Evolutionary conservation across 202 grass and related monocot species (phyloP).

Genomic region (Bolboschoenoplectus hybrid): DNA sequence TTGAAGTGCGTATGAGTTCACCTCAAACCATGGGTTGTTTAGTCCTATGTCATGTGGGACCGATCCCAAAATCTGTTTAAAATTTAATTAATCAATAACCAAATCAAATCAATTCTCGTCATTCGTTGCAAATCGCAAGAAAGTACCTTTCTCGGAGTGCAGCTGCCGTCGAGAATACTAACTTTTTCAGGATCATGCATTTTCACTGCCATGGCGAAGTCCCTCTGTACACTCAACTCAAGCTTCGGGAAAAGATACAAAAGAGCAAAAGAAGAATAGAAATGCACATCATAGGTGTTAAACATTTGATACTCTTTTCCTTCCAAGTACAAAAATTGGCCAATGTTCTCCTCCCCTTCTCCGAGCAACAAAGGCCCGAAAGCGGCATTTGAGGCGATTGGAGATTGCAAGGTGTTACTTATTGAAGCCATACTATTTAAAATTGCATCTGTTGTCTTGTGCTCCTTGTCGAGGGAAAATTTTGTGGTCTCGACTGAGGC

Average conservation of each 20-base stretch:
- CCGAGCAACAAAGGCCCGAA: constrained; percentile 58
- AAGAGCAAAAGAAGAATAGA: constrained; percentile 83
- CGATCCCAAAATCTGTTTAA: constrained; percentile 46
- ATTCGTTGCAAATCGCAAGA: not conserved
- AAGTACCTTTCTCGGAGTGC: constrained; percentile 47
- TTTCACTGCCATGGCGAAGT: constrained; percentile 66
- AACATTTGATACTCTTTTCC: constrained; percentile 76
- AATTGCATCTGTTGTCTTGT: constrained; percentile 40
- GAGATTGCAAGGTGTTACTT: constrained; percentile 32
- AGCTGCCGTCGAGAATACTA: constrained; percentile 40
- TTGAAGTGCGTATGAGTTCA: constrained; percentile 76
- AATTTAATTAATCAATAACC: constrained; percentile 1
- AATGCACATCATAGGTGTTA: constrained; percentile 97
- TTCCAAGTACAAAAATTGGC: constrained; percentile 89
- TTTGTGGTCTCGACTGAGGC: constrained; percentile 37
- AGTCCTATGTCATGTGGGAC: constrained; percentile 84
- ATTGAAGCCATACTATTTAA: constrained; percentile 44
- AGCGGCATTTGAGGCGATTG: constrained; percentile 37
- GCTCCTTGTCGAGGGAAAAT: constrained; percentile 46
- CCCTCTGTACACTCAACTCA: constrained; percentile 77
- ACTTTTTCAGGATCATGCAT: constrained; percentile 64
- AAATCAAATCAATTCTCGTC: not conserved
- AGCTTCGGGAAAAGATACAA: constrained; percentile 63
- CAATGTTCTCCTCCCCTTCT: constrained; percentile 66
- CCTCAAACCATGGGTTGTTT: constrained; percentile 67